phyloP scores from a whole-genome alignment of 2,329 filamentous ascomycete species.

The Cladosporium cucumerinum region DNA sequence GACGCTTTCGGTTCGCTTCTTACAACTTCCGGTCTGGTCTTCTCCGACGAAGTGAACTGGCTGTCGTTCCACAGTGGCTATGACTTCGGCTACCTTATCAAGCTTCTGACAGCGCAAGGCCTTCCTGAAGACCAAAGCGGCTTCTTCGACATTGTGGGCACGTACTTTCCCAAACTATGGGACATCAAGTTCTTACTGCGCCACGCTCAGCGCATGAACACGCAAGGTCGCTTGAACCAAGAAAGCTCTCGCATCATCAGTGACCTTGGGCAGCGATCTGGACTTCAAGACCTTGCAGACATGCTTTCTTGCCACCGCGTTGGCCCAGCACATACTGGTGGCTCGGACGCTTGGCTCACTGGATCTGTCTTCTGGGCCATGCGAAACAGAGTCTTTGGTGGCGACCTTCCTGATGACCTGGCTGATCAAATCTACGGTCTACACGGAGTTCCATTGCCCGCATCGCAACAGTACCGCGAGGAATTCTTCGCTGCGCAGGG shows the following conservation, averaged over 20 bases:
- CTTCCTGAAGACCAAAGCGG: conserved; percentile 86
- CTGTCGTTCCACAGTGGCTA: conserved; percentile 97
- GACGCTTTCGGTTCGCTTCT: conserved; percentile 83
- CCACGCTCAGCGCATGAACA: conserved; percentile 60
- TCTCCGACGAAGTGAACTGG: conserved; percentile 87
- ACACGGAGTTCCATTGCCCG: conserved; percentile 56
- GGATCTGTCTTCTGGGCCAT: conserved; percentile 95
- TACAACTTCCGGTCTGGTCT: conserved; percentile 86
- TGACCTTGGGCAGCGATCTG: conserved; percentile 85
- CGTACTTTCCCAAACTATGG: conserved; percentile 89
- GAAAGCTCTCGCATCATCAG: conserved; percentile 70
- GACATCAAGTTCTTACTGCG: conserved; percentile 98
- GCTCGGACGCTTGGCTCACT: conserved; percentile 88
- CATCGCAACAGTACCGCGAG: conserved; percentile 52
- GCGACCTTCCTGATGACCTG: conserved; percentile 70
- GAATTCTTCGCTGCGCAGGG: conserved; percentile 44
- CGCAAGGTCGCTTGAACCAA: conserved; percentile 51
- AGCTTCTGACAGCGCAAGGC: conserved; percentile 78
- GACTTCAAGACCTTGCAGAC: conserved; percentile 89
- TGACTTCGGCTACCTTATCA: conserved; percentile 96
- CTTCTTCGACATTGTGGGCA: conserved; percentile 83
- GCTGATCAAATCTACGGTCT: conserved; percentile 94
- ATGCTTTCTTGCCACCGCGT: conserved; percentile 86
- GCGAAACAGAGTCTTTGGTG: conserved; percentile 81
- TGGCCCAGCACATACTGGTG: conserved; percentile 85